These are phyloP conservation scores for Termitomyces sp. DNA, from an alignment of 768 basidiomycete species.

Conservation along the genomic window DNA sequence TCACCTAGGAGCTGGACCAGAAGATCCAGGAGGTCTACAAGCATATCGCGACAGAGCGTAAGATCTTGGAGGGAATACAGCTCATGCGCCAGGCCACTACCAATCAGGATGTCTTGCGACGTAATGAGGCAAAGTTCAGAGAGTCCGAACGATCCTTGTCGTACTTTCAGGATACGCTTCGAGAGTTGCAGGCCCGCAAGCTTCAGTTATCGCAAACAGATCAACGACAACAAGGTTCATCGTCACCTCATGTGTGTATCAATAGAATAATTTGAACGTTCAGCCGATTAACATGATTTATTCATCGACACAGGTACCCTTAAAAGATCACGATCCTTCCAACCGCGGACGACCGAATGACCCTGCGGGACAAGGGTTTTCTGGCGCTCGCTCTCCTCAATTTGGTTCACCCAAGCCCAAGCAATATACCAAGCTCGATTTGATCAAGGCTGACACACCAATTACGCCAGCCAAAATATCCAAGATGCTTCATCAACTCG, in stretches of 20 bases:
- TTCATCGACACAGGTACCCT: slow-evolving; percentile 37
- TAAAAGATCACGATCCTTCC: slow-evolving; percentile 39
- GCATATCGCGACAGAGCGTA: slow-evolving; percentile 89
- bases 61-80: slow-evolving; percentile 82
- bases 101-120: slow-evolving; percentile 80
- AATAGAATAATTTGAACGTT: not conserved
- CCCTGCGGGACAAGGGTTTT: slow-evolving; percentile 32
- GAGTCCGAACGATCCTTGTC: slow-evolving; percentile 79
- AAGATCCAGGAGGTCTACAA: slow-evolving; percentile 90
- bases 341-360: slow-evolving; percentile 30
- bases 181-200: slow-evolving; percentile 77
- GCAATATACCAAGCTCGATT: slow-evolving; percentile 80
- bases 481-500: slow-evolving; percentile 95
- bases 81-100: slow-evolving; percentile 74
- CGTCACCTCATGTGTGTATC: slow-evolving; percentile 34
- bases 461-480: slow-evolving; percentile 95
- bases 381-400: slow-evolving; percentile 29
- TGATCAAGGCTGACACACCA: slow-evolving; percentile 97
- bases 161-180: slow-evolving; percentile 84
- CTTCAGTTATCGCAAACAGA: slow-evolving; percentile 50
- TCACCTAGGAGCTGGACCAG: slow-evolving; percentile 68
- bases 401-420: slow-evolving; percentile 43
- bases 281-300: not conserved
- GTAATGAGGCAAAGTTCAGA: slow-evolving; percentile 79
- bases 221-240: slow-evolving; percentile 42